Evolutionary conservation across 352 stramenopile genomes (phyloP).

Genomic region (Plasmopara halstedii): DNA sequence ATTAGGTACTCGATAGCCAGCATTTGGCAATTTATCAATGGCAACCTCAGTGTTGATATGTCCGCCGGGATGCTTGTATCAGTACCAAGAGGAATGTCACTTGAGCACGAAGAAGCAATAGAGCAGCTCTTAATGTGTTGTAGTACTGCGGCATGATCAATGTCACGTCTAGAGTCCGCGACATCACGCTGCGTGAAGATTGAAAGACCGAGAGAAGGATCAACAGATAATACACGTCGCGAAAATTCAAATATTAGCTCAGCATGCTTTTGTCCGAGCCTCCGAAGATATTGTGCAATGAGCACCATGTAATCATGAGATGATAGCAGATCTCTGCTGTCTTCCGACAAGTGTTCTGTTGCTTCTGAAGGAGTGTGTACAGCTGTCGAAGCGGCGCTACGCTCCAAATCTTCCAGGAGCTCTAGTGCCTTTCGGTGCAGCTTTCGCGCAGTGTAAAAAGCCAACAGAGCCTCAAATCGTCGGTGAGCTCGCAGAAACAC

Average conservation of each 20-base stretch:
- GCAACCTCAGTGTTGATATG: slow-evolving; percentile 20
- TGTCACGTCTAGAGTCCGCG: slow-evolving; percentile 36
- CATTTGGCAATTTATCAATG: slow-evolving; percentile 52
- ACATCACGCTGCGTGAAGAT: slow-evolving; percentile 75
- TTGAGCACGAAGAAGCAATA: slow-evolving; percentile 6
- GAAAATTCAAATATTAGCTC: slow-evolving; percentile 82
- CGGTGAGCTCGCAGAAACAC: slow-evolving; percentile 68
- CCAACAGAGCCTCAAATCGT: slow-evolving; percentile 48
- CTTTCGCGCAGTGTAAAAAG: slow-evolving; percentile 62
- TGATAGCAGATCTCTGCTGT: slow-evolving; percentile 18
- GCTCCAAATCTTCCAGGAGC: slow-evolving; percentile 70
- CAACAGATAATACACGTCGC: slow-evolving; percentile 46
- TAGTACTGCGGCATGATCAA: slow-evolving; percentile 55
- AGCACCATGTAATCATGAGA: slow-evolving; percentile 49
- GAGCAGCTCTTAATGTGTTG: slow-evolving; percentile 63
- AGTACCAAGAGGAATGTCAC: neutral
- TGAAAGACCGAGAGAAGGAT: slow-evolving; percentile 47
- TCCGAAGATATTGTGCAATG: slow-evolving; percentile 58
- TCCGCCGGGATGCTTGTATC: slow-evolving; percentile 7
- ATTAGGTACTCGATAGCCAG: slow-evolving; percentile 76
- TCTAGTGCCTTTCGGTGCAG: slow-evolving; percentile 76
- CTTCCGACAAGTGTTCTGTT: neutral
- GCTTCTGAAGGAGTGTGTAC: slow-evolving; percentile 2
- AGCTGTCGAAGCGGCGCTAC: slow-evolving; percentile 29
- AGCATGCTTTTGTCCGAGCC: slow-evolving; percentile 49